Conservation (phyloP, 164 flowering plant species). For the Macadamia integrifolia region DNA sequence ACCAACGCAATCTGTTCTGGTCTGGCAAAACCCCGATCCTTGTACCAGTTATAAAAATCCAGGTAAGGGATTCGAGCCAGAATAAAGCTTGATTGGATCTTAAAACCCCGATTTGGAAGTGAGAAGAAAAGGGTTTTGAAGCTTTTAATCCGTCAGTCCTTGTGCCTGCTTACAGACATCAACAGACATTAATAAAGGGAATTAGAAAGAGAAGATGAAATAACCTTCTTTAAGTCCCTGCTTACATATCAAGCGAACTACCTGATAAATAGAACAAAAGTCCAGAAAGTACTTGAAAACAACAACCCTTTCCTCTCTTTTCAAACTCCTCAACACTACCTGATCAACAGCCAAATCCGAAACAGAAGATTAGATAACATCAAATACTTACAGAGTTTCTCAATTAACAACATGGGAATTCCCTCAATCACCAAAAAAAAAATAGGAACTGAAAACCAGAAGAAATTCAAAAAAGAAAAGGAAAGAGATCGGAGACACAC, state of each 20-base stretch:
- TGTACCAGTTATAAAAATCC: slow-evolving; percentile 7
- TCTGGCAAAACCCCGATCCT: slow-evolving; percentile 3
- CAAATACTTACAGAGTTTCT: no score
- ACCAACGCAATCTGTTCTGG: slow-evolving; percentile 7
- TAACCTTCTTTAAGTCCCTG: background rate
- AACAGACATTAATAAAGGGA: background rate
- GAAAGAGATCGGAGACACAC: no score
- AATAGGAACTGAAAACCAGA: no score
- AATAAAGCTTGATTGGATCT: slow-evolving; percentile 5
- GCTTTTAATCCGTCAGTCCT: background rate
- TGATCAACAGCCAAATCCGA: slow-evolving; percentile 19
- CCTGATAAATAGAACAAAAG: slow-evolving; percentile 13
- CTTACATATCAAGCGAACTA: background rate
- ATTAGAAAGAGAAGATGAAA: background rate
- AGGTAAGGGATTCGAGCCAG: slow-evolving; percentile 13
- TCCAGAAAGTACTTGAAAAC: slow-evolving; percentile 1
- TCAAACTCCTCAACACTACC: slow-evolving; percentile 9
- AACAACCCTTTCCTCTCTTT: slow-evolving; percentile 3
- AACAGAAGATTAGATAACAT: background rate
- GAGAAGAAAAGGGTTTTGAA: background rate
- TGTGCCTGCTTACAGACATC: slow-evolving; percentile 16
- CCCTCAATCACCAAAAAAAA: no score
- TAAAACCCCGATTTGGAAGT: background rate
- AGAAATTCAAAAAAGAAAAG: no score
- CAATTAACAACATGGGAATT: no score